Evolutionary conservation across 768 basidiomycete species (phyloP).

Genomic region (Agaricus subrufescens): DNA sequence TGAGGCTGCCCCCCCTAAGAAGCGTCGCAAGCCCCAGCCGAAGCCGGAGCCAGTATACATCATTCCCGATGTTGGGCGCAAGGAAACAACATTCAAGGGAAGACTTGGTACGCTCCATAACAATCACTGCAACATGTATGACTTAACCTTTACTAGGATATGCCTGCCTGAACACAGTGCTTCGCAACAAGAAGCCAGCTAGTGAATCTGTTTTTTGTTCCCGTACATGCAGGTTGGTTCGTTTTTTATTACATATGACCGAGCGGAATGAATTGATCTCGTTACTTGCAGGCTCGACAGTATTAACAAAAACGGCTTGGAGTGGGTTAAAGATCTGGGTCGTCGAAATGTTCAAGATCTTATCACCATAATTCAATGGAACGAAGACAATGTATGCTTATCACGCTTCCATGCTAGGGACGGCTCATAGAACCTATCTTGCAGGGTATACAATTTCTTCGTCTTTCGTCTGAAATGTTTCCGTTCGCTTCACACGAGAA

Average conservation of each 20-base stretch:
- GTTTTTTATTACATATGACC: background rate
- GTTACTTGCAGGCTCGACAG: slow-evolving; percentile 55
- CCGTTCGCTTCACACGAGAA: slow-evolving; percentile 82
- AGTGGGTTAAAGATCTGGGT: slow-evolving; percentile 80
- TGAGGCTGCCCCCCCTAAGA: slow-evolving; percentile 6
- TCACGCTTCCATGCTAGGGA: background rate
- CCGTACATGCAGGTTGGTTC: slow-evolving; percentile 52
- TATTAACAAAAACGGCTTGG: slow-evolving; percentile 74
- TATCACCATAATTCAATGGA: slow-evolving; percentile 80
- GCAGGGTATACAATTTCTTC: slow-evolving; percentile 78
- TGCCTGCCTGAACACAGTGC: slow-evolving; percentile 82
- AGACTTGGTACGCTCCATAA: slow-evolving; percentile 37
- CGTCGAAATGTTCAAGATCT: slow-evolving; percentile 72
- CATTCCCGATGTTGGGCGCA: slow-evolving; percentile 68
- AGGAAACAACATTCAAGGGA: slow-evolving; percentile 67
- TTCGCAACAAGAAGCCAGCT: slow-evolving; percentile 67
- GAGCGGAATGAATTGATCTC: background rate
- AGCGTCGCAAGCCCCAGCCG: slow-evolving; percentile 17
- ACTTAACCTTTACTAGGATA: slow-evolving; percentile 41
- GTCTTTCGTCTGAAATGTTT: slow-evolving; percentile 89
- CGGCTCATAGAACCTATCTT: background rate
- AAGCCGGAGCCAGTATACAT: slow-evolving; percentile 53
- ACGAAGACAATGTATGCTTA: slow-evolving; percentile 66
- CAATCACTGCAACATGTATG: background rate
- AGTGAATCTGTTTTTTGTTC: slow-evolving; percentile 70